These are phyloP conservation scores for Pythium phragmitis DNA, from an alignment of 352 stramenopile species.

Conservation along the genomic window DNA sequence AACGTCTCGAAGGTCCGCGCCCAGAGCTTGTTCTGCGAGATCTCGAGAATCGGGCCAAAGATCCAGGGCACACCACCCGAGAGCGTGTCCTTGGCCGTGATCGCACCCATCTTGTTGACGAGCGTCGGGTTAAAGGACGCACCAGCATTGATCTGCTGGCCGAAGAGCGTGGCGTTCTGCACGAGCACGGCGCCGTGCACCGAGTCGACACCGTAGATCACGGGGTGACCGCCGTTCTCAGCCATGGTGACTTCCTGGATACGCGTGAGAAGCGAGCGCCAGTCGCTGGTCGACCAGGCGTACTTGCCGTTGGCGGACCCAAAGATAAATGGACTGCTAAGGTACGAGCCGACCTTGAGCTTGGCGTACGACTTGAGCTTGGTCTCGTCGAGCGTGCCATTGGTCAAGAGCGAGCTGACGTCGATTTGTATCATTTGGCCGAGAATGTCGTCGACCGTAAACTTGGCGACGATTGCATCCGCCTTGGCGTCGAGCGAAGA, in stretches of 20 bases:
- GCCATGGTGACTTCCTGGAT: conserved; percentile 54
- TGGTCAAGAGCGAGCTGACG: conserved; percentile 55
- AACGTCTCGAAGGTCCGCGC: conserved; percentile 84
- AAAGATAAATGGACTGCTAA: conserved; percentile 35
- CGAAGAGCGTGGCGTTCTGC: conserved; percentile 56
- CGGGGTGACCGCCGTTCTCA: conserved; percentile 40
- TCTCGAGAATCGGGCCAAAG: conserved; percentile 77
- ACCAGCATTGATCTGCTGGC: conserved; percentile 74
- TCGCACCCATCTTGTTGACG: conserved; percentile 42
- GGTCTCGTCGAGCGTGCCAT: conserved; percentile 42
- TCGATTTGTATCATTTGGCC: conserved; percentile 88
- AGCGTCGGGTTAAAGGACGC: conserved; percentile 69
- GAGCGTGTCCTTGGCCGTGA: conserved; percentile 64
- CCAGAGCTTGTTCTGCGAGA: conserved; percentile 64
- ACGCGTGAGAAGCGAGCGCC: conserved; percentile 39
- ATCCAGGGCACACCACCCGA: conserved; percentile 69
- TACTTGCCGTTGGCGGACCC: conserved; percentile 38
- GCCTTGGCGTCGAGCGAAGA: conserved; percentile 32
- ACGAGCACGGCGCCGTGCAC: conserved; percentile 76
- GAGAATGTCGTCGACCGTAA: conserved; percentile 51
- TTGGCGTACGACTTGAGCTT: conserved; percentile 55
- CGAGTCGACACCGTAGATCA: conserved; percentile 73
- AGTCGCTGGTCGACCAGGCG: conserved; percentile 48
- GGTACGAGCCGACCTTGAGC: conserved; percentile 63
- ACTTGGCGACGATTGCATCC: conserved; percentile 9